These are phyloP conservation scores for Schwanniomyces sp. DNA, from an alignment of 805 yeast species.

Conservation along the genomic window DNA sequence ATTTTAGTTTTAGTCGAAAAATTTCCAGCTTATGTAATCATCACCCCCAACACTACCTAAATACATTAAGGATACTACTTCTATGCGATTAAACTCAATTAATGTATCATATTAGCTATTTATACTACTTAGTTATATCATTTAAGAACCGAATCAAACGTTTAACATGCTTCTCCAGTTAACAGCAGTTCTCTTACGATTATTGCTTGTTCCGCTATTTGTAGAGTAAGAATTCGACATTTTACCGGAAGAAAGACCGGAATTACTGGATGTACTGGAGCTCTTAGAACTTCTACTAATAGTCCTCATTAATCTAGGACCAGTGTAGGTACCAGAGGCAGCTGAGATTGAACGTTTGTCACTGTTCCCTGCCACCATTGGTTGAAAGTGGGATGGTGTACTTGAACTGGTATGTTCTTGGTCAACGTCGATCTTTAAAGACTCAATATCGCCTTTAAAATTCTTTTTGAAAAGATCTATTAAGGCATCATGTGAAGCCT, in stretches of 20 bases:
- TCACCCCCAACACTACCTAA: neutral
- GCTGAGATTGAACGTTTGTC: constrained; percentile 5
- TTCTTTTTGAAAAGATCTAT: constrained; percentile 63
- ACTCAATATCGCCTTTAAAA: constrained; percentile 62
- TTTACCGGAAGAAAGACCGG: constrained; percentile 23
- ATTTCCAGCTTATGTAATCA: constrained; percentile 4
- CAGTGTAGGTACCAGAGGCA: constrained; percentile 9
- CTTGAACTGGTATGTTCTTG: constrained; percentile 25
- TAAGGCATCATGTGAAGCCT: constrained; percentile 66
- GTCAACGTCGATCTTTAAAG: constrained; percentile 36
- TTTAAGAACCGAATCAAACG: neutral
- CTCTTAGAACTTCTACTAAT: constrained; percentile 14
- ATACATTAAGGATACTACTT: no score
- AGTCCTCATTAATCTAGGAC: constrained; percentile 24
- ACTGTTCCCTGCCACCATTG: constrained; percentile 5
- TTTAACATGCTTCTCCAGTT: constrained; percentile 32
- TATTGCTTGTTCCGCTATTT: constrained; percentile 5
- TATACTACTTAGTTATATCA: no score
- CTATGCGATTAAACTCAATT: no score
- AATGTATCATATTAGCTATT: no score
- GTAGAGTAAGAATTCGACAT: constrained; percentile 6
- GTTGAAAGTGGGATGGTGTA: constrained; percentile 11
- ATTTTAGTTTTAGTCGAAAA: constrained; percentile 1
- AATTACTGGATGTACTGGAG: constrained; percentile 26
- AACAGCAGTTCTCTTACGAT: constrained; percentile 28